Base-by-base conservation (phyloP, 257 asterid species). In the Gentiana dahurica region DNA sequence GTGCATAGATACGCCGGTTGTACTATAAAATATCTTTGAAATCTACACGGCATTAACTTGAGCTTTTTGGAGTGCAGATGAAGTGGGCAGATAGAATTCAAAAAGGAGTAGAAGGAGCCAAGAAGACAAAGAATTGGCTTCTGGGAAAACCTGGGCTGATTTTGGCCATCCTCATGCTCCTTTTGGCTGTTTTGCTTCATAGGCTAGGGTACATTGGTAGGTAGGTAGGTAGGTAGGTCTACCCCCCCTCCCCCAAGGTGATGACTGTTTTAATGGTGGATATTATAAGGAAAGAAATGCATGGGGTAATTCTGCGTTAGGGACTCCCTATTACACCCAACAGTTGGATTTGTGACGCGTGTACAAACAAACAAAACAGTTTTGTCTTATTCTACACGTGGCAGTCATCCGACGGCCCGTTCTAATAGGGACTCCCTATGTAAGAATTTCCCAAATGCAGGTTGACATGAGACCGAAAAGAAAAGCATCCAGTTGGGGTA, bases 11-110 rank as follows among this genome's bases (percentile, higher is more conserved):
- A 11, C 37, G 3, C 24, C 24, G 24, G 24, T 24, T 24, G 24
- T 53, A 8, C 53, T 46, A 43, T 53, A 6, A 32, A 4, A 5
- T 8, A 7, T 46, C 8, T 3, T 24, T 56, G 5, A 7, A 9
- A 6, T 8, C 50, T 58, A 50, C 34, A n/a, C n/a, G 57, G 51
- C 47, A 46, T 63, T 7, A 58, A 50, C 46, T 64, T 34, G 8
- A 15, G 33, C 33, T 8, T 24, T 43, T 15, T 60, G 41, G 5
- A 53, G 49, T 41, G 69, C 73, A 88, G 98, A 83, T 92, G 97
- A 85, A 63, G 73, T 92, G 98, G 98, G 94, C 82, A 2, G 95
- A 92, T 66, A 83, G 83, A 73, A 36, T 77, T 59, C 97, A 85
- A 68, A 80, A 85, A 34, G 95, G 89, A 8, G 83, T 80, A 12